Evolutionary conservation across 2,329 filamentous ascomycete genomes (phyloP), one percentile per base, ranked within the genome.

Genomic region (Diaporthe eres): DNA sequence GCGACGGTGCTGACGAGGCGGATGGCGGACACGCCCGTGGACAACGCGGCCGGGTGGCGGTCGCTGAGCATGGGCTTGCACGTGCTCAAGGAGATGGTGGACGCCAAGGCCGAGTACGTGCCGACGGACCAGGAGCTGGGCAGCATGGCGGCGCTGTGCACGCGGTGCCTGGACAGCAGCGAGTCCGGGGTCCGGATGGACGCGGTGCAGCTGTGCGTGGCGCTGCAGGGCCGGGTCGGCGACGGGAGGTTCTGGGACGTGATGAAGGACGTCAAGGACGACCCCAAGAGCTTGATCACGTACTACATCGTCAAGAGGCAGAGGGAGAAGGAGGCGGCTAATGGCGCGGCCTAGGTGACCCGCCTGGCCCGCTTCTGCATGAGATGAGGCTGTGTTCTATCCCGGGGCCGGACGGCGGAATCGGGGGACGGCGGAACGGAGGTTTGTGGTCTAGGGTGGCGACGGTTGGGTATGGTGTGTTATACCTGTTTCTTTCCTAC

Each of bases 221-320:
- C 92, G 75, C 84, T 95, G 77, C 93, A 95, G 81, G 87, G 88
- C 63, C 84, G 89, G 15, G 87, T 93, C 12, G 91, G 91, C 17
- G 91, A 92, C 73, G 83, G 80, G 13, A 81, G 80, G 42, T 96
- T 96, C 81, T 96, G 94, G 94, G 89, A 88, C 47, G 88, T 89
- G 34, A 87, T 95, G 80, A 90, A 87, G 75, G 88, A 86, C 13
- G 88, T 94, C 44, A 90, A 90, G 80, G 93, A 95, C 78, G 93
- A 94, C 78, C 91, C 93, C 31, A 91, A 95, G 86, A 95, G 92
- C 79, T 83, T 96, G 77, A 92, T 96, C 80, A 95, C 93, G 13
- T 96, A 96, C 82, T 96, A 95, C 83, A 93, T 95, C 80, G 94
- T 94, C 55, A 93, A 93, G 87, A 88, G 88, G 82, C 91, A 93